These are phyloP conservation scores for Hydrangea macrophylla DNA, from an alignment of 148 eudicot species.

Conservation along the genomic window DNA sequence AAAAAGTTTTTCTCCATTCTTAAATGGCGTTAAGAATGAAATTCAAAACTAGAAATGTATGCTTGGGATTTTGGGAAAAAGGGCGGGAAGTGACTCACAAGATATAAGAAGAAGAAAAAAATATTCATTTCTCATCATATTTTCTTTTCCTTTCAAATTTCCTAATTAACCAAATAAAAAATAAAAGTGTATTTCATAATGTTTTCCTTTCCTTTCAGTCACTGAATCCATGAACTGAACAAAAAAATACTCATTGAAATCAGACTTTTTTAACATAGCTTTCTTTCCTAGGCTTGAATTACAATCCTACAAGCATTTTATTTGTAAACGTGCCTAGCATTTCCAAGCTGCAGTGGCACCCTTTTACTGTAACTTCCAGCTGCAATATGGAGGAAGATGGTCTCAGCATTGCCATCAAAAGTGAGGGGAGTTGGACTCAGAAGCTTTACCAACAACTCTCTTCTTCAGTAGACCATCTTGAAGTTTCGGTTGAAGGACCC, in stretches of 20 bases:
- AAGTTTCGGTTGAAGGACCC: conserved; percentile 54
- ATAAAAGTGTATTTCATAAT: too few species aligned
- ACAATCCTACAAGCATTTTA: conserved; percentile 61
- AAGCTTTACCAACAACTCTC: conserved; percentile 42
- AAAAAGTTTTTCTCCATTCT: too few species aligned
- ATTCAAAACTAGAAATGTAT: too few species aligned
- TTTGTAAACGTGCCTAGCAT: conserved; percentile 63
- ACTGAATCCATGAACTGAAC: background rate
- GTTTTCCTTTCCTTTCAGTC: background rate
- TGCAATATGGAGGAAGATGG: conserved; percentile 51
- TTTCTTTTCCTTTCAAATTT: too few species aligned
- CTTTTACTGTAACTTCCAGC: conserved; percentile 64
- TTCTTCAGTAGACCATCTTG: conserved; percentile 38
- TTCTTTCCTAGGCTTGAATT: conserved; percentile 35
- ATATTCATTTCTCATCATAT: too few species aligned
- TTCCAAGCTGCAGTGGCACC: conserved; percentile 85
- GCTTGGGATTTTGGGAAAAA: too few species aligned
- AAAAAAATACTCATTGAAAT: background rate
- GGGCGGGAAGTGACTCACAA: too few species aligned
- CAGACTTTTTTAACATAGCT: background rate
- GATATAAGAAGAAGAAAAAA: too few species aligned
- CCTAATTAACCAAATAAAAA: too few species aligned
- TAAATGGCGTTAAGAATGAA: too few species aligned
- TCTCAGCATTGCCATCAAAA: conserved; percentile 53
- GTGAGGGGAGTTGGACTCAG: conserved; percentile 50